Evolutionary conservation across 495 filamentous ascomycete species (phyloP).

Genomic region (Copromyces sp.): DNA sequence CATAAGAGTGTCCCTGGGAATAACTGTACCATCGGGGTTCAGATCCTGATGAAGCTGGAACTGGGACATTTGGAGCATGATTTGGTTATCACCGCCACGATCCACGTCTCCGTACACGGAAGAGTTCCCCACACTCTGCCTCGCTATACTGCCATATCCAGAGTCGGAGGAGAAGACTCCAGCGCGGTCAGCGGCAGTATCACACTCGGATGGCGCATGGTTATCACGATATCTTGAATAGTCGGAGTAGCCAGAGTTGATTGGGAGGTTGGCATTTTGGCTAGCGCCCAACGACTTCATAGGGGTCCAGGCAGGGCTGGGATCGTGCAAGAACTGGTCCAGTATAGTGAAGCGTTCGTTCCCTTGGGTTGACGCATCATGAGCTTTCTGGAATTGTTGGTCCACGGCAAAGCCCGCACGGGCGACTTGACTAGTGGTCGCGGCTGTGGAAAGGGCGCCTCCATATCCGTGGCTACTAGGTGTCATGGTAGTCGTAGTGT

Average conservation of each 20-base stretch:
- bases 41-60: slow-evolving; percentile 11
- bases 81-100: slow-evolving; percentile 28
- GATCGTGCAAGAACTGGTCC: slow-evolving; percentile 3
- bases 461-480: background rate
- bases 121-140: slow-evolving; percentile 32
- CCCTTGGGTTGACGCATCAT: background rate
- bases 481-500: background rate
- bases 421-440: background rate
- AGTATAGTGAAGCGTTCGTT: background rate
- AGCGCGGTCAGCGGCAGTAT: slow-evolving; percentile 40
- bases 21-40: slow-evolving; percentile 3
- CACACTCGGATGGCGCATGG: slow-evolving; percentile 43
- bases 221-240: slow-evolving; percentile 13
- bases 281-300: background rate
- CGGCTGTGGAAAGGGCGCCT: background rate
- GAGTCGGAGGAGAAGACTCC: slow-evolving; percentile 47
- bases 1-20: background rate
- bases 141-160: slow-evolving; percentile 46
- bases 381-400: background rate
- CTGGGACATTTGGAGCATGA: slow-evolving; percentile 20
- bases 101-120: slow-evolving; percentile 38
- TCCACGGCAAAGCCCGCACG: background rate
- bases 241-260: background rate
- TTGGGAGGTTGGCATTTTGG: background rate
- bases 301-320: background rate